A percentile compares a stretch with the other conserved stretches of the same genome.
phyloP scores from a whole-genome alignment of 2,329 filamentous ascomycete species.

The Meredithiella fracta region DNA sequence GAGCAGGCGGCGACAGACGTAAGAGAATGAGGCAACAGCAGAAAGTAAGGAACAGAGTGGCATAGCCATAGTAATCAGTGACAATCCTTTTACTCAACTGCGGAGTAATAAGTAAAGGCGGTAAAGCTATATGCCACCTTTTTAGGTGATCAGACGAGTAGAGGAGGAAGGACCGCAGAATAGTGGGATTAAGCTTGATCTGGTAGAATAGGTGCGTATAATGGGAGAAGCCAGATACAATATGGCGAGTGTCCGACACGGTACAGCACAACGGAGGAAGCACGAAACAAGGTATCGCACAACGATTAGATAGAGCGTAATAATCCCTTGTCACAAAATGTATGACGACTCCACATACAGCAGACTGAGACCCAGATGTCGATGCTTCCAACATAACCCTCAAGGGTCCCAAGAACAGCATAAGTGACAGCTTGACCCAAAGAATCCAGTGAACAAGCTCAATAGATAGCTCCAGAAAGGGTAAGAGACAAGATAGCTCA shows the following conservation, averaged over 20 bases:
- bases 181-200: too few relatives aligned
- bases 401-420: not conserved
- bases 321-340: not conserved
- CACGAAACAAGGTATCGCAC: too few relatives aligned
- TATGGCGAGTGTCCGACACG: too few relatives aligned
- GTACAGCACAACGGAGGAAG: too few relatives aligned
- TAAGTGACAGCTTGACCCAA: not conserved
- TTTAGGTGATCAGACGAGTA: not conserved
- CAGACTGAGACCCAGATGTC: not conserved
- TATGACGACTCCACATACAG: not conserved
- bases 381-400: not conserved
- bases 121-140: not conserved
- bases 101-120: not conserved
- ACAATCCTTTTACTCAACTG: not conserved
- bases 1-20: not conserved
- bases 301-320: not conserved
- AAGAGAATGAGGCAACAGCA: not conserved
- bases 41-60: not conserved
- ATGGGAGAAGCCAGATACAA: too few relatives aligned
- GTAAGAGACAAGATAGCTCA: not conserved
- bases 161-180: too few relatives aligned
- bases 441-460: not conserved
- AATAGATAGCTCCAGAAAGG: not conserved
- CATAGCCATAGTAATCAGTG: not conserved
- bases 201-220: too few relatives aligned